Evolutionary conservation across 164 flowering plant species (phyloP).

Genomic region (Amborella trichopoda): DNA sequence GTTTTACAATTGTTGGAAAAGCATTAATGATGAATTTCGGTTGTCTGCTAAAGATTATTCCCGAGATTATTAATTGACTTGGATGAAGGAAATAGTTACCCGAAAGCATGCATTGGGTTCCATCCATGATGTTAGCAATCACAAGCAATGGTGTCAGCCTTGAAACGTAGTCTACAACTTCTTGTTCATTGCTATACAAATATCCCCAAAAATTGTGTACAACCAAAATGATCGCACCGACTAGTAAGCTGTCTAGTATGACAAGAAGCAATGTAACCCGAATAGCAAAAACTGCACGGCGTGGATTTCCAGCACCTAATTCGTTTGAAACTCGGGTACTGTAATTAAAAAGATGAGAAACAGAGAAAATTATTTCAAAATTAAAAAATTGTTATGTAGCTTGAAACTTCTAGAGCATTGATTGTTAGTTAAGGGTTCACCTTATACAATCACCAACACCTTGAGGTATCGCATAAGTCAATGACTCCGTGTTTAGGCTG

Average conservation of each 20-base stretch:
- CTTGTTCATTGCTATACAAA: conserved; percentile 26
- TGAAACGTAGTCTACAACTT: conserved; percentile 28
- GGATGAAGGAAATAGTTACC: too few relatives aligned
- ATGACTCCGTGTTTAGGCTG: conserved; percentile 18
- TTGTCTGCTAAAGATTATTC: too few relatives aligned
- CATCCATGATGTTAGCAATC: conserved; percentile 26
- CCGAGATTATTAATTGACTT: too few relatives aligned
- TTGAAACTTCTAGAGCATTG: neutral
- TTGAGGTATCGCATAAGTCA: conserved; percentile 15
- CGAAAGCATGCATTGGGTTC: conserved; percentile 32
- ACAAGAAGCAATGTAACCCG: conserved; percentile 17
- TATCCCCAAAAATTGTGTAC: conserved; percentile 26
- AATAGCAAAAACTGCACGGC: conserved; percentile 26
- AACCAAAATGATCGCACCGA: conserved; percentile 11
- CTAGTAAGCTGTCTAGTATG: conserved; percentile 12
- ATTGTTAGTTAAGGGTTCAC: conserved; percentile 4
- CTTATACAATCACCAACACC: conserved; percentile 21
- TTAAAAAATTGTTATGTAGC: neutral
- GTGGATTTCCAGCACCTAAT: conserved; percentile 39
- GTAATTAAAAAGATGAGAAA: neutral
- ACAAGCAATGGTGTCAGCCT: conserved; percentile 29
- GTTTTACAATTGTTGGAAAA: too few relatives aligned
- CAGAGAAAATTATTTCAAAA: neutral
- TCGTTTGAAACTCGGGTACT: conserved; percentile 58
- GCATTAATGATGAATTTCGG: too few relatives aligned